Conservation (phyloP, 1,284 basidiomycete genomes). For the Apiotrichum gracile region DNA sequence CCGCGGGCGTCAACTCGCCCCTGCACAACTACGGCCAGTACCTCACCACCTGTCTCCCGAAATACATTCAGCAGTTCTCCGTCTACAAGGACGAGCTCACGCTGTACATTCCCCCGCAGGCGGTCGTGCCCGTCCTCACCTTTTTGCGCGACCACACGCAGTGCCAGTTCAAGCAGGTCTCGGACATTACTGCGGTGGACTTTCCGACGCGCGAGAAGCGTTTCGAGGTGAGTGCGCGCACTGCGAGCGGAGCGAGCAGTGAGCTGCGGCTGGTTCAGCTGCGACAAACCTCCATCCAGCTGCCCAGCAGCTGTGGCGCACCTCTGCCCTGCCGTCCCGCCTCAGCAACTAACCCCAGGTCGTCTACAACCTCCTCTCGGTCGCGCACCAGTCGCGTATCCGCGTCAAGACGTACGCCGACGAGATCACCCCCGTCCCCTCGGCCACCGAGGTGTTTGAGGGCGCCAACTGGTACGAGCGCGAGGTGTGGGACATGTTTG, state of each 20-base stretch:
- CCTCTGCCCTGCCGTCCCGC: too few relatives aligned
- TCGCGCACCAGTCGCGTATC: slow-evolving; percentile 68
- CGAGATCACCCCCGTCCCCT: slow-evolving; percentile 92
- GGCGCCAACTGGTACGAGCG: slow-evolving; percentile 97
- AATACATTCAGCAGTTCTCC: slow-evolving; percentile 95
- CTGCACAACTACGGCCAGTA: slow-evolving; percentile 88
- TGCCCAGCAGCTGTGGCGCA: too few relatives aligned
- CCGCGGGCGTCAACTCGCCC: slow-evolving; percentile 63
- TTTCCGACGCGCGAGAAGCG: slow-evolving; percentile 88
- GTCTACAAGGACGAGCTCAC: slow-evolving; percentile 95
- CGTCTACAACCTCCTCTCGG: slow-evolving; percentile 88
- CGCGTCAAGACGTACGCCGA: slow-evolving; percentile 97
- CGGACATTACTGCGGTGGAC: slow-evolving; percentile 95
- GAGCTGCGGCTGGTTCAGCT: not conserved
- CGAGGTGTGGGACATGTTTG: slow-evolving; percentile 97
- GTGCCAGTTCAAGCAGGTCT: slow-evolving; percentile 86
- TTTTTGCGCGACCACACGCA: slow-evolving; percentile 96
- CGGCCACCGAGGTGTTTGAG: slow-evolving; percentile 68
- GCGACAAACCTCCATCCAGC: too few relatives aligned
- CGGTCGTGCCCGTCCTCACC: slow-evolving; percentile 75
- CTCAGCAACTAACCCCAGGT: slow-evolving; percentile 50
- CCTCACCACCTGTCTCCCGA: slow-evolving; percentile 81
- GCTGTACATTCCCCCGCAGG: slow-evolving; percentile 69
- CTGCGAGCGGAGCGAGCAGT: not conserved
- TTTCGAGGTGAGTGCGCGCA: slow-evolving; percentile 60